Percentiles rank a stretch among this genome's conserved stretches.
These are phyloP conservation scores for Ustilago curta DNA, from an alignment of 1,284 basidiomycete species.

Conservation along the genomic window DNA sequence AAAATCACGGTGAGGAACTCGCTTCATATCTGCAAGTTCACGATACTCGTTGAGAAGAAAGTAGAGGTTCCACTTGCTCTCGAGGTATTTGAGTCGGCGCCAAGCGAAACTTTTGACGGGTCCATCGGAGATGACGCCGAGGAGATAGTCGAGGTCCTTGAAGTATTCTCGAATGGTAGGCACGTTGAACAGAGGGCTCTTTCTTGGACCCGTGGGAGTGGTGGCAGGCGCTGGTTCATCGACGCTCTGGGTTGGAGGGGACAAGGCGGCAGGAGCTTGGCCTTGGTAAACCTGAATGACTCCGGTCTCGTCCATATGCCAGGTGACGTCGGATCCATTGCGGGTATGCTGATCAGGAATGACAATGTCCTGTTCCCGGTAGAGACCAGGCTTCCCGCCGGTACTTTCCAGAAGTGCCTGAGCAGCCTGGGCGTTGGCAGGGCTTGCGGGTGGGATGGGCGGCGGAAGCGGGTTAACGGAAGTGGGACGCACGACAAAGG, in stretches of 20 bases:
- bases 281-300: conserved; percentile 65
- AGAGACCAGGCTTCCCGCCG: conserved; percentile 66
- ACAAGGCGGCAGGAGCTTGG: conserved; percentile 28
- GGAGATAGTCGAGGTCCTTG: conserved; percentile 86
- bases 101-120: conserved; percentile 97
- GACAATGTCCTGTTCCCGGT: conserved; percentile 51
- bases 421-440: conserved; percentile 65
- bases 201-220: conserved; percentile 18
- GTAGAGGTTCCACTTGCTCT: conserved; percentile 97
- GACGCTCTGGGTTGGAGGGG: conserved; percentile 33
- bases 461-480: conserved; percentile 61
- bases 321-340: conserved; percentile 45
- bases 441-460: conserved; percentile 64
- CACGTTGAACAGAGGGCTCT: conserved; percentile 78
- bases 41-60: conserved; percentile 91
- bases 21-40: conserved; percentile 97
- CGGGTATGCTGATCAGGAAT: conserved; percentile 51
- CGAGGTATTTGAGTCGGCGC: conserved; percentile 88
- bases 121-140: conserved; percentile 81
- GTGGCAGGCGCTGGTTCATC: conserved; percentile 31
- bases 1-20: conserved; percentile 82
- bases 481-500: conserved; percentile 61
- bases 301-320: conserved; percentile 62
- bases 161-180: conserved; percentile 94
- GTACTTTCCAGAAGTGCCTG: conserved; percentile 65